Percentiles rank a stretch among this genome's conserved stretches.
phyloP scores from a whole-genome alignment of 225 moss, liverwort and hornwort species.

The Neckera pumila region DNA sequence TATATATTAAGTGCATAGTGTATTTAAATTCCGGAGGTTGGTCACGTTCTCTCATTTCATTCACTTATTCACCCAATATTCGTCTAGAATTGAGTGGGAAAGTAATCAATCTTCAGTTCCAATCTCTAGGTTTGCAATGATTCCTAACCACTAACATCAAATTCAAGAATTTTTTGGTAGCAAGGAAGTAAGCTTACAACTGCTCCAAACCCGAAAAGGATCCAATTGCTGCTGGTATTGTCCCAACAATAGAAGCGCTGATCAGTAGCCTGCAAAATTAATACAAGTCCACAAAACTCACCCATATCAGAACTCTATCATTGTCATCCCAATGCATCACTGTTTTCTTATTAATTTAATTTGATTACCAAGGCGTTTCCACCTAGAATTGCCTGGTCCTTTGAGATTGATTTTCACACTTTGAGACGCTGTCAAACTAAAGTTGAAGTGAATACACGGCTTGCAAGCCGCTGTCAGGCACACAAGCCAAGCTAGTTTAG shows the following conservation, averaged over 20 bases:
- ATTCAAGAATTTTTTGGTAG: not conserved
- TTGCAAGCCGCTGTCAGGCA: not conserved
- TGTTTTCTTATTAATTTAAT: not conserved
- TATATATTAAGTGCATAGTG: not conserved
- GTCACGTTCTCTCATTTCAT: not conserved
- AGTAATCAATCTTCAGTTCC: not conserved
- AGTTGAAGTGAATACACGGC: not conserved
- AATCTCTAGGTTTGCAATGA: not conserved
- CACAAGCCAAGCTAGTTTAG: not conserved
- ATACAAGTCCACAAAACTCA: not conserved
- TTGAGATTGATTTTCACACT: not conserved
- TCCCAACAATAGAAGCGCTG: not conserved
- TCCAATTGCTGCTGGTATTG: constrained; percentile 15
- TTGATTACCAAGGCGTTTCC: not conserved
- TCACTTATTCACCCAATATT: not conserved
- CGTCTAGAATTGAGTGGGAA: not conserved
- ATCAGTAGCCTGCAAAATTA: not conserved
- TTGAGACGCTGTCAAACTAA: not conserved
- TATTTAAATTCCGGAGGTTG: not conserved
- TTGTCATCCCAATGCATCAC: not conserved
- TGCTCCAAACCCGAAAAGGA: not conserved
- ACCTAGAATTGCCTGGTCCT: not conserved
- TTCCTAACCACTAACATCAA: not conserved
- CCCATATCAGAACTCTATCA: not conserved
- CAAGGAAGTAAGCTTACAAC: constrained; percentile 9